Base-by-base conservation (phyloP, 1,284 basidiomycete genomes). In the Melampsora abietis-canadensis region DNA sequence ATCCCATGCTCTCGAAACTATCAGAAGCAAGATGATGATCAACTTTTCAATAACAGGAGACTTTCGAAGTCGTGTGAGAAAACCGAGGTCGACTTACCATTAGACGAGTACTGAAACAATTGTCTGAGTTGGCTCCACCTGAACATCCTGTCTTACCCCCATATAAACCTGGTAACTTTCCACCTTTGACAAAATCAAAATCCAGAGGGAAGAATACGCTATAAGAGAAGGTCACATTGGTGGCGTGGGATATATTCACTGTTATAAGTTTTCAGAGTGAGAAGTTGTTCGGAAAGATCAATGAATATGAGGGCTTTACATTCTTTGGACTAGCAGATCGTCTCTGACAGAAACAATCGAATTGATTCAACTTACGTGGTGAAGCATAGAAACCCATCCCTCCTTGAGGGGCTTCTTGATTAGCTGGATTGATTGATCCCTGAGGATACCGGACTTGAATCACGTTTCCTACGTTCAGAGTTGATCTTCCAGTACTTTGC, bases 111-210 rank as follows among this genome's bases (percentile, higher is more conserved):
- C 80, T 81, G 80, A 82, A 84, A 78, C 83, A 84, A 30, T 76
- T 75, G n/a, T 78, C 76, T 24, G 83, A 81, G 31, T 78, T 76
- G 62, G 81, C 79, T 1, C 84, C 84, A 7, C 83, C 83, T 2
- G 81, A 82, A 77, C 83, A 84, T 12, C 78, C 79, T 7, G 79
- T 78, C 10, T 86, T 63, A 4, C 82, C 82, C 3, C 82, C 82
- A 73, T 81, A 82, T 8, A 83, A 76, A 19, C 84, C 84, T 0
- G 83, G 83, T 24, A 84, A 79, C 76, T 84, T 84, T 44, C 83
- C 83, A n/a, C 83, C 83, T 66, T 82, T 80, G 68, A 81, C 80
- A 75, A 81, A 84, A 61, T 82, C 77, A 77, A 82, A 84, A 40
- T 79, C 79, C 15, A 77, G 76, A 8, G 80, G 77, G 76, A 84